These are phyloP conservation scores for Malassezia slooffiae DNA, from an alignment of 1,284 basidiomycete genomes.

Conservation along the genomic window DNA sequence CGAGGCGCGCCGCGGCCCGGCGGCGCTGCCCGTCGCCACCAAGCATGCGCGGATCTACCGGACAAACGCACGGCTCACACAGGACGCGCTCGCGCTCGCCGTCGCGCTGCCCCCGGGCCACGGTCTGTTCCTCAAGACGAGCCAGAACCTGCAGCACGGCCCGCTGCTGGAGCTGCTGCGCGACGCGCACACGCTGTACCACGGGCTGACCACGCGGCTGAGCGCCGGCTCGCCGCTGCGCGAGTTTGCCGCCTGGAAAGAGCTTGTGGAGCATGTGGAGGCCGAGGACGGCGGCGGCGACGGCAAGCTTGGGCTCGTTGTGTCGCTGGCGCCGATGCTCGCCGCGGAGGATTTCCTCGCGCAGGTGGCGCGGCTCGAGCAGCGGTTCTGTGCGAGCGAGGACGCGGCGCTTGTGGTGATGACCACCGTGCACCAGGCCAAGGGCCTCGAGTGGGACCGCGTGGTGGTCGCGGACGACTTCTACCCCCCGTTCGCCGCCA, in stretches of 20 bases:
- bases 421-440: constrained; percentile 37
- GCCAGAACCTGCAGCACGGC: constrained; percentile 21
- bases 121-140: constrained; percentile 33
- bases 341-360: constrained; percentile 26
- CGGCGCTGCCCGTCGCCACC: background rate
- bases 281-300: constrained; percentile 31
- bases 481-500: constrained; percentile 18
- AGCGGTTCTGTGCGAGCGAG: constrained; percentile 21
- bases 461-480: constrained; percentile 36
- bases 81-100: constrained; percentile 26
- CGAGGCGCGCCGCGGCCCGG: background rate
- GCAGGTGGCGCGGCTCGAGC: constrained; percentile 21
- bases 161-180: constrained; percentile 26
- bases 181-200: constrained; percentile 31
- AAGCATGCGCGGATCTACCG: constrained; percentile 35
- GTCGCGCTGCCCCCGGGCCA: constrained; percentile 16
- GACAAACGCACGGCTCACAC: constrained; percentile 27
- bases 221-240: constrained; percentile 24
- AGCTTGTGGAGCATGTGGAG: constrained; percentile 34
- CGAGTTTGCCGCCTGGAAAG: constrained; percentile 36
- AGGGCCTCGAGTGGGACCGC: constrained; percentile 38
- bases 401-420: constrained; percentile 23
- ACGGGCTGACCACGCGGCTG: constrained; percentile 20
- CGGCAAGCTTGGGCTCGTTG: constrained; percentile 28
- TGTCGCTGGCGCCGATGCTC: constrained; percentile 21